Base-by-base conservation (phyloP, 495 filamentous ascomycete genomes). In the Pseudomonodictys pantanalensis region DNA sequence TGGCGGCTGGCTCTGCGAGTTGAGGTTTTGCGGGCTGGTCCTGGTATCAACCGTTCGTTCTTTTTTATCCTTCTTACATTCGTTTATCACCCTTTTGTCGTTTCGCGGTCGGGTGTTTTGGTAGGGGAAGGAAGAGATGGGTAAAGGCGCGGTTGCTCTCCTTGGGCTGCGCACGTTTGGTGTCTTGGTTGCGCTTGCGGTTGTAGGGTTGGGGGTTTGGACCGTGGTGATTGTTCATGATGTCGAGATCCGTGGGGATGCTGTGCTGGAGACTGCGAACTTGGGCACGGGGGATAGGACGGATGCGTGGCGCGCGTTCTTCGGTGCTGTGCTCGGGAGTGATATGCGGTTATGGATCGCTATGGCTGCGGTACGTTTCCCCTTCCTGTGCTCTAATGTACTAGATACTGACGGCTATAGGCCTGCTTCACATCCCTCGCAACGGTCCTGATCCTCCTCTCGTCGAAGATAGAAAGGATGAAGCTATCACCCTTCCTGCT, bases 21-120 rank as follows among this genome's bases (percentile, higher is more conserved):
- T 52, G 53, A n/a, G n/a, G n/a, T n/a, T n/a, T 48, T 25, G 44
- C 58, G 51, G 48, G 58, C 58, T 51, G 58, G 58, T 49, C 44
- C 58, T 62, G 58, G 52, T n/a, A n/a, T n/a, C n/a, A n/a, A n/a
- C n/a, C n/a, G n/a, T n/a, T n/a, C n/a, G n/a, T n/a, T n/a, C n/a
- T n/a, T n/a, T n/a, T n/a, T n/a, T n/a, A n/a, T n/a, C n/a, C n/a
- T n/a, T 45, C 3, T 45, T 43, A 54, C 26, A 10, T 28, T 52
- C 4, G 25, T 50, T 41, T 59, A 11, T 11, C 10, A 45, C 22
- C n/a, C 26, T 18, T 8, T 23, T 49, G 39, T 55, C 24, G 17
- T 23, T 41, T 42, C 15, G 28, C 3, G 15, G 28, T 47, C 5
- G 8, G 51, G 12, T 41, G 32, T 35, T 8, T 35, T 35, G 32